phyloP scores from a whole-genome alignment of 306 rosid species.

The Trifolium repens region DNA sequence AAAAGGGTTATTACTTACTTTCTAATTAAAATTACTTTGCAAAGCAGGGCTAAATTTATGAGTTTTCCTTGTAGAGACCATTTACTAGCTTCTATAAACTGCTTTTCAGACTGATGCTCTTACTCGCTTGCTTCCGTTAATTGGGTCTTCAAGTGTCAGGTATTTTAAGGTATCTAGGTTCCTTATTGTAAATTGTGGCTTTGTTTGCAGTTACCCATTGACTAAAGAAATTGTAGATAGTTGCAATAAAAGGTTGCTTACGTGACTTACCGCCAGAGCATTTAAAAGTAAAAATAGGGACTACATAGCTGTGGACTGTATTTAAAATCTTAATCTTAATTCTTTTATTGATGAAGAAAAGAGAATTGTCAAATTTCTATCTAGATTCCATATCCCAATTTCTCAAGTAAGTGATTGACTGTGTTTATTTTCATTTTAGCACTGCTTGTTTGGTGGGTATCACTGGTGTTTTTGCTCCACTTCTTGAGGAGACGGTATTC shows the following conservation, averaged over 20 bases:
- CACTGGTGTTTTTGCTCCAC: conserved; percentile 91
- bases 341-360: background rate
- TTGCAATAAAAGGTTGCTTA: background rate
- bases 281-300: conserved; percentile 1
- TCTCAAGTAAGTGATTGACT: conserved; percentile 25
- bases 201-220: background rate
- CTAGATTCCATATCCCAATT: conserved; percentile 9
- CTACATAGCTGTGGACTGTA: conserved; percentile 23
- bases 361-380: conserved; percentile 9
- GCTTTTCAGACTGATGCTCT: conserved; percentile 92
- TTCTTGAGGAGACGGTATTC: conserved; percentile 93
- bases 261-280: background rate
- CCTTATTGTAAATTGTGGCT: conserved; percentile 12
- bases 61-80: conserved; percentile 20
- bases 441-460: conserved; percentile 90
- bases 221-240: conserved; percentile 8
- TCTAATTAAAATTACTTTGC: conserved; percentile 26
- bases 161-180: conserved; percentile 42
- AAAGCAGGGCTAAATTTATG: conserved; percentile 4
- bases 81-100: conserved; percentile 42
- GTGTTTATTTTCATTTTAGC: conserved; percentile 58
- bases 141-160: conserved; percentile 92
- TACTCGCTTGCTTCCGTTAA: conserved; percentile 86
- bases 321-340: background rate
- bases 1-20: conserved; percentile 27